Base-by-base conservation (phyloP, 257 asterid genomes). In the Rehmannia glutinosa region DNA sequence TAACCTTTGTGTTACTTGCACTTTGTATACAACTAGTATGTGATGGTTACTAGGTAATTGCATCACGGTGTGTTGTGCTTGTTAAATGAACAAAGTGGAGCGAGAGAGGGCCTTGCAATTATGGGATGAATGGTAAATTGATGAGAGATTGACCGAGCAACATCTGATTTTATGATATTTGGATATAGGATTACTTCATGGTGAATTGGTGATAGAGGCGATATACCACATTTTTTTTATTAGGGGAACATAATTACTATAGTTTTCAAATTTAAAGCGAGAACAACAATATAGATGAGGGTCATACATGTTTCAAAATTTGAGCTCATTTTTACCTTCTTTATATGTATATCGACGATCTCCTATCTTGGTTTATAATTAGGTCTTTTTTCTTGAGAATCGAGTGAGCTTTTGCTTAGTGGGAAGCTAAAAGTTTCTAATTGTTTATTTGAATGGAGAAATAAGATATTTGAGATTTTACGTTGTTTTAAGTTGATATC, bases 81-180 rank as follows among this genome's bases (percentile, higher is more conserved):
- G 71, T 76, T 93, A 74, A 87, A 90, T 72, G 99, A 93, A 76
- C 87, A 85, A 76, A 85, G 82, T 69, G 96, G 97, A 78, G 88
- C 82, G n/a, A 61, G 97, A 93, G 79, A 79, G 83, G 69, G 75
- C 74, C 52, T 87, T 82, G 79, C 91, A 82, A 9, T 73, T 93
- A 80, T 78, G 89, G 92, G 97, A 90, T 73, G 94, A 86, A 72
- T 93, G 99, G 99, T 93, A 70, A 64, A 81, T 79, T 69, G 25
- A 21, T 24, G 47, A 65, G 28, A 21, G 7, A 49, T 51, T 71
- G 9, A 27, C 62, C 21, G 20, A 25, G 64, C 38, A 30, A 50
- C 47, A 56, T 47, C 60, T 67, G 45, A 53, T 16, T 19, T 45
- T 57, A 5, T 39, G 72, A 41, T 60, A 36, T 46, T 45, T 52